A percentile compares a stretch with the other conserved stretches of the same genome.
These are phyloP conservation scores for Mimosa bimucronata DNA, from an alignment of 306 rosid species.

Conservation along the genomic window DNA sequence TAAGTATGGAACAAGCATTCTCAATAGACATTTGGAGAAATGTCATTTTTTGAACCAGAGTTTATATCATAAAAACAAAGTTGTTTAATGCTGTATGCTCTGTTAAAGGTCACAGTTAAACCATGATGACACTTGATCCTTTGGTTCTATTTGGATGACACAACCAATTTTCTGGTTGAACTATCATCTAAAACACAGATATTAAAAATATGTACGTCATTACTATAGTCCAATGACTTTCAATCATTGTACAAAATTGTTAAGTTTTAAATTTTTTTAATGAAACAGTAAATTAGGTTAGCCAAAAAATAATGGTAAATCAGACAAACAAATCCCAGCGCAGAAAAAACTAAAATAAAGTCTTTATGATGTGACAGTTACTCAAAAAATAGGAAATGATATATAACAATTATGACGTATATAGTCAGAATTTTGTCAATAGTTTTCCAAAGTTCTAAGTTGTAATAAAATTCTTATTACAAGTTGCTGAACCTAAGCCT, in stretches of 20 bases:
- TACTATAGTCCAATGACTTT: neutral
- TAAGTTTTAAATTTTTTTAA: neutral
- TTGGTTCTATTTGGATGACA: neutral
- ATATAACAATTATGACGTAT: neutral
- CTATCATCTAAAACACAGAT: neutral
- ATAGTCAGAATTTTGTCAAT: neutral
- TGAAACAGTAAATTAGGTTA: neutral
- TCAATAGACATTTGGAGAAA: neutral
- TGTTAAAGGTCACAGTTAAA: neutral
- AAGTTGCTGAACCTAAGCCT: neutral
- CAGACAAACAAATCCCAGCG: neutral
- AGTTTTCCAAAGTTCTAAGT: neutral
- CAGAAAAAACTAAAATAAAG: neutral
- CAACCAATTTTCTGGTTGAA: neutral
- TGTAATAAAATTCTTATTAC: neutral
- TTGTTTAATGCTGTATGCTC: neutral
- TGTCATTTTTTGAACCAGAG: neutral
- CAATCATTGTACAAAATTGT: neutral
- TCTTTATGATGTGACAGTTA: neutral
- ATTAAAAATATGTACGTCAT: neutral
- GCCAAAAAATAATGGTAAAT: neutral
- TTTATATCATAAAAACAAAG: neutral
- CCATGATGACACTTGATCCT: neutral
- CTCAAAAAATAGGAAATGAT: neutral
- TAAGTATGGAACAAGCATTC: neutral